Percentiles rank a stretch among this genome's conserved stretches.
Evolutionary conservation across 176 grass and related monocot species (phyloP).

Genomic region (Alopecurus myosuroides): DNA sequence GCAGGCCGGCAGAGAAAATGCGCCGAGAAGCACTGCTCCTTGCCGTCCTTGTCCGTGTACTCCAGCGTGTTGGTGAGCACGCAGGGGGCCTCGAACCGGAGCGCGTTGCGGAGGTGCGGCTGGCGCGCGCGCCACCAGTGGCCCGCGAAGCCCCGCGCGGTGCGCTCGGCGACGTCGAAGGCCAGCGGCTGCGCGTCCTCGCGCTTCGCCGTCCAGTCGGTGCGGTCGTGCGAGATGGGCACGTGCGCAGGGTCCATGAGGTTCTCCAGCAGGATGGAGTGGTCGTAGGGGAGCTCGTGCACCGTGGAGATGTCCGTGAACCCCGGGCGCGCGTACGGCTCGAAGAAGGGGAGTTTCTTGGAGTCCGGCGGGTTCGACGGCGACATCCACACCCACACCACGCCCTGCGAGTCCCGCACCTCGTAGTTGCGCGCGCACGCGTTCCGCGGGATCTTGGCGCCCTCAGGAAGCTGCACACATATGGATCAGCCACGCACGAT

Average conservation of each 20-base stretch:
- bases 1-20: slow-evolving; percentile 79
- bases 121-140: slow-evolving; percentile 39
- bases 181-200: slow-evolving; percentile 85
- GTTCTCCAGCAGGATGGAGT: slow-evolving; percentile 97
- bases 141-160: slow-evolving; percentile 58
- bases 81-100: slow-evolving; percentile 77
- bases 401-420: slow-evolving; percentile 82
- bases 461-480: slow-evolving; percentile 49
- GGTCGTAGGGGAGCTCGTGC: slow-evolving; percentile 96
- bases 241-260: slow-evolving; percentile 97
- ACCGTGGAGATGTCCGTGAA: slow-evolving; percentile 74
- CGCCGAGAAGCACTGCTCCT: slow-evolving; percentile 55
- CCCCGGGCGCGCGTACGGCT: slow-evolving; percentile 53
- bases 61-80: slow-evolving; percentile 69
- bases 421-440: slow-evolving; percentile 73
- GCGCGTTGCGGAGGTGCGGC: slow-evolving; percentile 49
- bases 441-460: slow-evolving; percentile 73
- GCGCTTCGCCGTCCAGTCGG: slow-evolving; percentile 84
- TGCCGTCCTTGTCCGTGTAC: slow-evolving; percentile 54
- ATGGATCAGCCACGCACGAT: background rate
- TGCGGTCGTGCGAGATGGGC: slow-evolving; percentile 95
- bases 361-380: slow-evolving; percentile 42
- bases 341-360: slow-evolving; percentile 71
- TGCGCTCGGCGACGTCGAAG: slow-evolving; percentile 77
- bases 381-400: slow-evolving; percentile 95